These are phyloP conservation scores for Xylona heveae DNA, from an alignment of 495 filamentous ascomycete genomes.

Conservation along the genomic window DNA sequence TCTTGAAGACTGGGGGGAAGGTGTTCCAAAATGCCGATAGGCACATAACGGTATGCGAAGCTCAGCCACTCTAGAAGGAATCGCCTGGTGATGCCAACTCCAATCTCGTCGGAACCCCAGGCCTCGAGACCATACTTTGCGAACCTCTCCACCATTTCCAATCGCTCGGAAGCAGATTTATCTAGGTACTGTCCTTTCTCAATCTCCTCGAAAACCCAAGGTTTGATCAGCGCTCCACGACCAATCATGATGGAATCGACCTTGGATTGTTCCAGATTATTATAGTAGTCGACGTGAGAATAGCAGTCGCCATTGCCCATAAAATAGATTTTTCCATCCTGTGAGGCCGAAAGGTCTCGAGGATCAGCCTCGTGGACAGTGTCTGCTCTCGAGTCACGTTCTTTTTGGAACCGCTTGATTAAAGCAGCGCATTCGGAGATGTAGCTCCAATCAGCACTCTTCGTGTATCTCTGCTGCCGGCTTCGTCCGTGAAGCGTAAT, in stretches of 20 bases:
- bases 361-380: constrained; percentile 58
- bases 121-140: constrained; percentile 73
- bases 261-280: constrained; percentile 49
- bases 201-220: constrained; percentile 97
- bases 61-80: constrained; percentile 92
- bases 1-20: constrained; percentile 76
- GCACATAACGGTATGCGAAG: constrained; percentile 79
- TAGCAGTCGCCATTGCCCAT: constrained; percentile 93
- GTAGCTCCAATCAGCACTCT: constrained; percentile 74
- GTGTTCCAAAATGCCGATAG: constrained; percentile 68
- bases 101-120: constrained; percentile 90
- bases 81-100: constrained; percentile 65
- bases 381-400: constrained; percentile 40
- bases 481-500: constrained; percentile 88
- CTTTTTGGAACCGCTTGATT: constrained; percentile 52
- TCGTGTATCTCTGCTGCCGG: constrained; percentile 84
- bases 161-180: constrained; percentile 71
- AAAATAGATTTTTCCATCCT: constrained; percentile 53
- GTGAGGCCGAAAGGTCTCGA: constrained; percentile 28
- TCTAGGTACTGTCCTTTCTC: constrained; percentile 79
- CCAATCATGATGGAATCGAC: constrained; percentile 86
- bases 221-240: constrained; percentile 82
- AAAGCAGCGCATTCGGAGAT: constrained; percentile 77
- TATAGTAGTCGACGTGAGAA: constrained; percentile 71
- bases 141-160: constrained; percentile 73